Base-by-base conservation (phyloP, 805 yeast species). In the Schwanniomyces vanrijiae region DNA sequence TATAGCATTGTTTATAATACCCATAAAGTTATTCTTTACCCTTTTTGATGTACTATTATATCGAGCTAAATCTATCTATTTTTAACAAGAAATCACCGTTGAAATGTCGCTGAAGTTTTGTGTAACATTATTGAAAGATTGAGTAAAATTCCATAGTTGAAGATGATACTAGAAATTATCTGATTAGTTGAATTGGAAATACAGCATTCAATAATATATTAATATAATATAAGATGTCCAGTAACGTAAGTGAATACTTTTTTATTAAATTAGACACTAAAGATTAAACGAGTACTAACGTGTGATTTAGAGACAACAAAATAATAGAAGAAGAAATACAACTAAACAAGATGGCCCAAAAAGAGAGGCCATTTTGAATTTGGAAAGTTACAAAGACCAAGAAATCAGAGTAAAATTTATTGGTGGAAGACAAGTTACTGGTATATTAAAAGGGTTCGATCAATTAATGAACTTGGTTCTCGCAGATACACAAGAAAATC, bases 361-460 rank as follows among this genome's bases (percentile, higher is more conserved):
- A 72, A 86, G 90, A 67, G 97, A 91, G 52, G 95, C 96, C 19
- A 88, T 91, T 49, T 73, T 90, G 46, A 90, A 91, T 64, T 73
- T 94, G 49, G 80, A 84, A 51, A 86, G 82, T 60, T 88, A 87
- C 63, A 81, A 81, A 57, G 95, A 89, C 62, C 76, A 85, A 55
- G 66, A 76, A 54, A 82, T 92, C 35, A 78, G 84, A 56, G 92
- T 91, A 45, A 84, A 87, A 57, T 82, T 94, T 61, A 78, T 84
- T 54, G 96, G 96, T 10, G 97, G 96, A 5, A 81, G 97, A 60
- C 83, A 84, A 55, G 82, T 87, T n/a, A 74, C 75, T 14, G 99
- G 99, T 29, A 70, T 73, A 0, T 77, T 92, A 56, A 89, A 88
- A 56, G 97, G 98, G 5, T 86, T 76, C 60, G 95, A 87, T 61